Evolutionary conservation across 345 rosid genomes (phyloP).

Genomic region (Toxicodendron radicans): DNA sequence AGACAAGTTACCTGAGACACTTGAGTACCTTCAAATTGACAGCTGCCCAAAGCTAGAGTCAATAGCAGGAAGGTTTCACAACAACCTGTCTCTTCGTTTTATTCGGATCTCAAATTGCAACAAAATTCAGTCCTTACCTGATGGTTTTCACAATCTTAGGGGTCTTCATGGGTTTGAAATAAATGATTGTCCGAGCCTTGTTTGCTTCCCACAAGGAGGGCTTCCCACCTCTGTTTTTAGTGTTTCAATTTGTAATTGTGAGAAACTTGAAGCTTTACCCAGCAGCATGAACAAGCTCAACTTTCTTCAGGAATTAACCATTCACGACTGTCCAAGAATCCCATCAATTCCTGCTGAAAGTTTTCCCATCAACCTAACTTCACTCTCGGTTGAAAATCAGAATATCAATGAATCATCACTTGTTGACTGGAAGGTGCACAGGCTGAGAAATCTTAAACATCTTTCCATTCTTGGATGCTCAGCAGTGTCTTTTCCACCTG

Average conservation of each 20-base stretch:
- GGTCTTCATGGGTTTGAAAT: background rate
- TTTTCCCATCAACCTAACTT: background rate
- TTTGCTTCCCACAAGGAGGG: slow-evolving; percentile 7
- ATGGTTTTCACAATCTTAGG: background rate
- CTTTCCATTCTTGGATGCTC: background rate
- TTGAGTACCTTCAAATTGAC: background rate
- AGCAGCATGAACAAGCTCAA: background rate
- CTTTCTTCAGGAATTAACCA: background rate
- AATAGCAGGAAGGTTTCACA: background rate
- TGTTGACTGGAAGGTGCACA: background rate
- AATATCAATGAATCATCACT: background rate
- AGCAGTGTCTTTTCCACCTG: too few relatives aligned
- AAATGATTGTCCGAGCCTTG: background rate
- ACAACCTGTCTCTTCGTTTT: background rate
- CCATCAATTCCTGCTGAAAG: background rate
- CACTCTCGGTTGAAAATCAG: background rate
- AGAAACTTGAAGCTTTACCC: slow-evolving; percentile 4
- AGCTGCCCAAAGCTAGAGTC: slow-evolving; percentile 9
- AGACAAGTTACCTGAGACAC: background rate
- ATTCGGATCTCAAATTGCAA: background rate
- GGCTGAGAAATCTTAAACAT: background rate
- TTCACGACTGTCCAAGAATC: background rate
- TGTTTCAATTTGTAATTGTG: background rate
- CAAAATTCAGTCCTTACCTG: background rate
- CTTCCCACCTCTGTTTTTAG: background rate